Conservation (phyloP, 768 basidiomycete species). For the Amanita phalloides region DNA sequence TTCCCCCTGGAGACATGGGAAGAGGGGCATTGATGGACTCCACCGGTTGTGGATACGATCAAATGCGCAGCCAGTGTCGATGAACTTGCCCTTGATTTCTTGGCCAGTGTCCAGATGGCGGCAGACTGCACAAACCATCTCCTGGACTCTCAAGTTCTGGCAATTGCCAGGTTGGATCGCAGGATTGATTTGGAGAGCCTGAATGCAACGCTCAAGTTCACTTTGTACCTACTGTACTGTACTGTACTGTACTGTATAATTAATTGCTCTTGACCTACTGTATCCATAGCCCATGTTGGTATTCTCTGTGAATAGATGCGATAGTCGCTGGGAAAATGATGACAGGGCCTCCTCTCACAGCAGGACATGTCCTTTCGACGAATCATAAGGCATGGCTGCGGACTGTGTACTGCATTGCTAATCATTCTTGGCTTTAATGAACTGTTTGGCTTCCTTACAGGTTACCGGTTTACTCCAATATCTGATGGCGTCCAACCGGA, state of each 20-base stretch:
- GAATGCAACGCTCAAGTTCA: not conserved
- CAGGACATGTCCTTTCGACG: not conserved
- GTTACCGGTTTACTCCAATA: not conserved
- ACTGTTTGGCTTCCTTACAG: not conserved
- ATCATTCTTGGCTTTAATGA: not conserved
- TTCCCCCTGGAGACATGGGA: constrained; percentile 16
- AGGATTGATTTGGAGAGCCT: not conserved
- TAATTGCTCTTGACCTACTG: not conserved
- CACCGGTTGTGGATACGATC: constrained; percentile 10
- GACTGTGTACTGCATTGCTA: not conserved
- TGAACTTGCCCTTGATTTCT: not conserved
- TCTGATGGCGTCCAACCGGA: not conserved
- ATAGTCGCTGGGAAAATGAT: too few relatives aligned
- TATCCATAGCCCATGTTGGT: not conserved
- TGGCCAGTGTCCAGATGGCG: not conserved
- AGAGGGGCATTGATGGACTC: constrained; percentile 16
- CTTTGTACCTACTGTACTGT: too few relatives aligned
- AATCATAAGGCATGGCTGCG: not conserved
- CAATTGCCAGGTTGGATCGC: not conserved
- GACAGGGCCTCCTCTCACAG: too few relatives aligned
- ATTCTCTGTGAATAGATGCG: too few relatives aligned
- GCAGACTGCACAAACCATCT: not conserved
- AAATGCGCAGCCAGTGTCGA: not conserved
- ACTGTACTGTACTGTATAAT: too few relatives aligned
- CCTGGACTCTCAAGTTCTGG: not conserved